Evolutionary conservation across 139 green algal genomes (phyloP).

Genomic region (Ettlia oleoabundans): DNA sequence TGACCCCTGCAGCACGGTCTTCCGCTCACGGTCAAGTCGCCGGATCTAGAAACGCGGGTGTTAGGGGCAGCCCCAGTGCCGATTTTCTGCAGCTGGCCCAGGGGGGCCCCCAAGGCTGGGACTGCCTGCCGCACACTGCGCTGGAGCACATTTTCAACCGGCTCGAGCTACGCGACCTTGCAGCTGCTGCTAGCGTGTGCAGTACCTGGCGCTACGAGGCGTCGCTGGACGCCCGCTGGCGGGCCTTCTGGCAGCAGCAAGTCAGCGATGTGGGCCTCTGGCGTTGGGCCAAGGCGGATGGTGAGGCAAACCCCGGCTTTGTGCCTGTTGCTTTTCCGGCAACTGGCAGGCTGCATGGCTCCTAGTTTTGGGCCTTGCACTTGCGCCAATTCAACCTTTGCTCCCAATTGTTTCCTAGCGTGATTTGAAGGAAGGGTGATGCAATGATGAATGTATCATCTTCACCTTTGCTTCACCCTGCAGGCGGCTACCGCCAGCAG

Average conservation of each 20-base stretch:
- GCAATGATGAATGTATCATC: too few species aligned
- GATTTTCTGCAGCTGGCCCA: background rate
- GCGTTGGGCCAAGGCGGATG: constrained; percentile 33
- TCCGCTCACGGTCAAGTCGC: background rate
- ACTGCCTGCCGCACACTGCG: background rate
- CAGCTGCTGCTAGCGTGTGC: constrained; percentile 22
- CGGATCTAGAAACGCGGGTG: too few species aligned
- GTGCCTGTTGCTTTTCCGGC: background rate
- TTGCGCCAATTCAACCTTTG: too few species aligned
- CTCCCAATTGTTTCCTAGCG: too few species aligned
- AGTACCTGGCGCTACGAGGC: constrained; percentile 30
- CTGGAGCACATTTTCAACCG: constrained; percentile 10
- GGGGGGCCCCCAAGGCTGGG: background rate
- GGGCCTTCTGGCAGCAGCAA: constrained; percentile 29
- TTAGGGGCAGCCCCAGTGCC: background rate
- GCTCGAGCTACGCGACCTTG: constrained; percentile 17
- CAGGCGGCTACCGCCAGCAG: constrained; percentile 46
- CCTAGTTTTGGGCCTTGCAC: background rate
- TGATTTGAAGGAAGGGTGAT: too few species aligned
- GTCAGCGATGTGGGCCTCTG: constrained; percentile 30
- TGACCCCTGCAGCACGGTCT: too few species aligned
- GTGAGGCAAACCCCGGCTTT: background rate
- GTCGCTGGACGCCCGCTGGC: constrained; percentile 14
- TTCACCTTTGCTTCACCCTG: too few species aligned
- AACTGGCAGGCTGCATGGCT: background rate